Evolutionary conservation across 202 grass and related monocot genomes (phyloP).

Genomic region (Setaria viridis): DNA sequence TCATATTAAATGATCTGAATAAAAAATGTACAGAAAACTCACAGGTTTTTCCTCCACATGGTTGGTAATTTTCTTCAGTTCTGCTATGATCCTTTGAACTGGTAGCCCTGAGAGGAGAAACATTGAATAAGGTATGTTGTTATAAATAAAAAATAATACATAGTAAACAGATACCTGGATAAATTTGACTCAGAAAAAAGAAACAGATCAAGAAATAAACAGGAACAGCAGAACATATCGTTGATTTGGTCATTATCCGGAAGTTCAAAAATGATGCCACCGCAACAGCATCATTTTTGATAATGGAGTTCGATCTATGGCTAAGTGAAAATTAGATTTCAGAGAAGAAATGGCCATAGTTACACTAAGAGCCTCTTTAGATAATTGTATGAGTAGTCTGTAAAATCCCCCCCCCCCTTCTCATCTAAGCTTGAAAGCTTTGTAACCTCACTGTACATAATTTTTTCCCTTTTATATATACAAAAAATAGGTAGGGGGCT

Average conservation of each 20-base stretch:
- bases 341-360: too few species aligned
- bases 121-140: conserved; percentile 38
- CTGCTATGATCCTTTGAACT: conserved; percentile 39
- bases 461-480: too few species aligned
- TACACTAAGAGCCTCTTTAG: too few species aligned
- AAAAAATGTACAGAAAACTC: conserved; percentile 44
- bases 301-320: too few species aligned
- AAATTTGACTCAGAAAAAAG: conserved; percentile 3
- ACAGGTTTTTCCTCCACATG: conserved; percentile 57
- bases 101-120: conserved; percentile 47
- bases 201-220: conserved; percentile 22
- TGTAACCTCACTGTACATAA: too few species aligned
- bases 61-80: conserved; percentile 46
- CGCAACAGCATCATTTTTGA: too few species aligned
- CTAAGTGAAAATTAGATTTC: too few species aligned
- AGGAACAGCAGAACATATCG: not conserved
- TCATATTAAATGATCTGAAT: conserved; percentile 14
- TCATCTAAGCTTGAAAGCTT: too few species aligned
- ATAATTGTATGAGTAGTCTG: too few species aligned
- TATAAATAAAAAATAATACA: conserved; percentile 32
- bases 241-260: conserved; percentile 2
- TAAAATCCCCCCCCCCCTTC: too few species aligned
- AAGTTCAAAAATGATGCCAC: not conserved
- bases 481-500: too few species aligned
- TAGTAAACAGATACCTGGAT: not conserved